A percentile compares a stretch with the other conserved stretches of the same genome.
phyloP scores from a whole-genome alignment of 345 rosid genomes.

The Psidium friedrichsthalianum region DNA sequence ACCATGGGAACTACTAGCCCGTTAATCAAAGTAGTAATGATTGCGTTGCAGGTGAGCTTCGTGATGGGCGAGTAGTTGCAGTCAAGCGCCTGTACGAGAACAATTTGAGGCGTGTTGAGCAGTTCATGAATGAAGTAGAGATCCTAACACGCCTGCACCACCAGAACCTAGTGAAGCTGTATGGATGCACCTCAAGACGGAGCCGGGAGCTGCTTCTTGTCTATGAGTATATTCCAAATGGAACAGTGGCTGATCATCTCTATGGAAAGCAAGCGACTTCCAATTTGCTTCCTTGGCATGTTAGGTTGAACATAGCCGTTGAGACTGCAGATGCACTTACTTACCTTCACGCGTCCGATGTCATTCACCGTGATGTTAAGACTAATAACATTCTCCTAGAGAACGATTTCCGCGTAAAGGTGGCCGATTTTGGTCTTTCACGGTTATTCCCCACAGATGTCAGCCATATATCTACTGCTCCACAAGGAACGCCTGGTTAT shows the following conservation, averaged over 20 bases:
- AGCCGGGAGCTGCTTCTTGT: slow-evolving; percentile 17
- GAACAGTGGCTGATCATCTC: slow-evolving; percentile 15
- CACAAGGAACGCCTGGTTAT: slow-evolving; percentile 23
- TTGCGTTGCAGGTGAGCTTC: slow-evolving; percentile 8
- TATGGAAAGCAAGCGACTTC: not conserved
- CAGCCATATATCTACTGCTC: slow-evolving; percentile 19
- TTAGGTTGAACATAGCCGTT: slow-evolving; percentile 11
- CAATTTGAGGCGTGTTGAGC: slow-evolving; percentile 14
- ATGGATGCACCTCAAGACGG: slow-evolving; percentile 22
- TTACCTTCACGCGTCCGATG: slow-evolving; percentile 17
- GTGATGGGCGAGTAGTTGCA: slow-evolving; percentile 20
- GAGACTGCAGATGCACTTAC: slow-evolving; percentile 20
- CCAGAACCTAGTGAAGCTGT: slow-evolving; percentile 14
- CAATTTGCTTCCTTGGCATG: slow-evolving; percentile 6
- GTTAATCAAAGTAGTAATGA: not conserved
- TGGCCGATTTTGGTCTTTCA: slow-evolving; percentile 21
- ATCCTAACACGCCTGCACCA: slow-evolving; percentile 16
- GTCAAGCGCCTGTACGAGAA: slow-evolving; percentile 21
- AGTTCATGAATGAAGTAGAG: slow-evolving; percentile 21
- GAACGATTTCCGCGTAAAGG: slow-evolving; percentile 12
- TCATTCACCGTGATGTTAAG: slow-evolving; percentile 21
- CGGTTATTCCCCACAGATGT: slow-evolving; percentile 17
- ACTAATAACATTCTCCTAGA: slow-evolving; percentile 12
- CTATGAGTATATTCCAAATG: slow-evolving; percentile 15
- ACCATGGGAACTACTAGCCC: not conserved